Base-by-base conservation (phyloP, 1,139 yeast species). In the Kodamaea sp. region DNA sequence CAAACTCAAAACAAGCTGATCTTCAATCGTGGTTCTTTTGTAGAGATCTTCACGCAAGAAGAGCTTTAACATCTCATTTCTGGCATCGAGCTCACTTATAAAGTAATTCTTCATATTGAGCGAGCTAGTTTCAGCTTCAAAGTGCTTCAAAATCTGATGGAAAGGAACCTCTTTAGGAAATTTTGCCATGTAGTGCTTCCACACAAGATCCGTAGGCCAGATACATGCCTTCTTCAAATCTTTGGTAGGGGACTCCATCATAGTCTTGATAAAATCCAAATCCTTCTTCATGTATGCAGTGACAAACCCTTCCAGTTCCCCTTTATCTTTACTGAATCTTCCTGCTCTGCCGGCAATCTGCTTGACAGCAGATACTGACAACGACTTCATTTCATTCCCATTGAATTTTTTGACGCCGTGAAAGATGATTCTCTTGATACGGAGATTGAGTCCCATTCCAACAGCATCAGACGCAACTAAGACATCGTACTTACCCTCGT, bases 341-440 rank as follows among this genome's bases (percentile, higher is more conserved):
- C 99, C 99, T 0, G 98, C 98, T 44, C 99, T 70, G 1, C 99
- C 99, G 2, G 95, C 97, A 44, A 92, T 92, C 58, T 92, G 99
- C 55, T 88, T 88, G 19, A 83, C 75, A 36, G 83, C 80, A 0
- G 95, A 82, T 4, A 75, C 64, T 0, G 83, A 66, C 26, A 90
- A 59, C 2, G 59, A 59, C 3, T 62, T 61, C 43, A 70, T 60
- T 14, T 60, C 63, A 12, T 53, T 55, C 4, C 97, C 97, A 53
- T 89, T 78, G 49, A 75, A 92, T 58, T 92, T 94, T 32, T 57
- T 59, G 15, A 76, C 67, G 0, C 82, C 72, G 19, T 83, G 76
- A 51, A 92, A 90, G 1, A 92, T 75, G 11, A 92, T 76, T 38
- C 98, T 66, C 41, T 81, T 79, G 45, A 92, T 89, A 16, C 84